A percentile compares a stretch with the other conserved stretches of the same genome.
These are phyloP conservation scores for Corinectria fuckeliana DNA, from an alignment of 2,329 filamentous ascomycete genomes.

Conservation along the genomic window DNA sequence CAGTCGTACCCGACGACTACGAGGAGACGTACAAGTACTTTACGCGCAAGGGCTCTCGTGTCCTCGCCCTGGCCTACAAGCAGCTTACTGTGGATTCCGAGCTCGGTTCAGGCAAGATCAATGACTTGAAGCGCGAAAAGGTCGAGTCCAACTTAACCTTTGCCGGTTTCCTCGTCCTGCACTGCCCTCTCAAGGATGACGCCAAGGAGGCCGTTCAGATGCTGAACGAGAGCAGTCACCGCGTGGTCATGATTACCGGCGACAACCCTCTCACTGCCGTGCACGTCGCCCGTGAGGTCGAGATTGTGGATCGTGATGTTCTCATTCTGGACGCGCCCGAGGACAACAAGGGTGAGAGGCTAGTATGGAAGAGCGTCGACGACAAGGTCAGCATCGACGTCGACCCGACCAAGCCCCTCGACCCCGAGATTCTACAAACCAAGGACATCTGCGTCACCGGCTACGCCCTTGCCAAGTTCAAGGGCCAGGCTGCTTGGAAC, in stretches of 20 bases:
- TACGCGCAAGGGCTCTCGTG: constrained; percentile 92
- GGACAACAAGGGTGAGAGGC: constrained; percentile 79
- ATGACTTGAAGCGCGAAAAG: constrained; percentile 91
- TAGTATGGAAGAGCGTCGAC: constrained; percentile 95
- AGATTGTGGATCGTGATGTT: constrained; percentile 95
- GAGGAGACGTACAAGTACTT: constrained; percentile 99
- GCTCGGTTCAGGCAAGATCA: constrained; percentile 83
- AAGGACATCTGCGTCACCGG: constrained; percentile 97
- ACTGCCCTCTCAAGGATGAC: constrained; percentile 95
- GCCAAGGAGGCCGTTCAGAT: constrained; percentile 93
- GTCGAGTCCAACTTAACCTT: constrained; percentile 86
- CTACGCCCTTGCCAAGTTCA: constrained; percentile 90
- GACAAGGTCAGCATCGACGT: constrained; percentile 87
- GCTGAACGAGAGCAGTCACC: constrained; percentile 98
- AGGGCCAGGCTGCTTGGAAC: constrained; percentile 76
- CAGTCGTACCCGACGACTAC: constrained; percentile 82
- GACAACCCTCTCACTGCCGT: constrained; percentile 97
- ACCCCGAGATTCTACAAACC: constrained; percentile 77
- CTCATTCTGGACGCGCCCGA: constrained; percentile 95
- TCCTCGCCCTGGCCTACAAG: constrained; percentile 93
- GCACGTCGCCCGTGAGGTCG: constrained; percentile 92
- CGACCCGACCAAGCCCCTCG: constrained; percentile 80
- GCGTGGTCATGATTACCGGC: constrained; percentile 98
- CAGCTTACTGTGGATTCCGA: constrained; percentile 83
- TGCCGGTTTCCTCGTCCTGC: constrained; percentile 93